These are phyloP conservation scores for Linnemannia hyalina DNA, from an alignment of 192 early-diverging fungal species.

Conservation along the genomic window DNA sequence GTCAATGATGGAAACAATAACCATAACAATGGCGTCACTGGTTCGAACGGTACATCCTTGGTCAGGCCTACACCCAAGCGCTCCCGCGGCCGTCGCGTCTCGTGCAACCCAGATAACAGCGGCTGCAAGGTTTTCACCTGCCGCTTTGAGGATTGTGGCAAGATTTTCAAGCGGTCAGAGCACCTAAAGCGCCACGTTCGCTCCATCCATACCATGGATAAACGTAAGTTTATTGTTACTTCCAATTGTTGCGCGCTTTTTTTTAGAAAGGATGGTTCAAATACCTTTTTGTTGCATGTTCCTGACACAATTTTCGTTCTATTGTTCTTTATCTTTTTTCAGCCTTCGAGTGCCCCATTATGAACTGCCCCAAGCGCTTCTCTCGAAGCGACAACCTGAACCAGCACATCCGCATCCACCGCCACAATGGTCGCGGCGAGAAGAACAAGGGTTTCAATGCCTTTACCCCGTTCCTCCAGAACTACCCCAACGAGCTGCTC, in stretches of 20 bases:
- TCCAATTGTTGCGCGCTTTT: background rate
- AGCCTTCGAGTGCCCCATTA: conserved; percentile 68
- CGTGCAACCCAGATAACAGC: conserved; percentile 61
- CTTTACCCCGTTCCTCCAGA: conserved; percentile 59
- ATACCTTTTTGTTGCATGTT: background rate
- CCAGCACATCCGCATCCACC: conserved; percentile 71
- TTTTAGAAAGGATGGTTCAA: background rate
- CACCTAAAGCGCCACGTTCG: conserved; percentile 72
- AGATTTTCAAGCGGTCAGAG: conserved; percentile 72
- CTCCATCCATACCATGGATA: conserved; percentile 72
- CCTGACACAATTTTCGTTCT: conserved; percentile 8
- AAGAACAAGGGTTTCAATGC: conserved; percentile 56
- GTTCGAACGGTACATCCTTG: conserved; percentile 23
- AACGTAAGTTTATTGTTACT: conserved; percentile 61
- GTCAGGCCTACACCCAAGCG: conserved; percentile 59
- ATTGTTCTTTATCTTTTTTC: conserved; percentile 13
- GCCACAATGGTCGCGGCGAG: conserved; percentile 65
- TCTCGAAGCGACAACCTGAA: conserved; percentile 70
- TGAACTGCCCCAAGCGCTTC: conserved; percentile 67
- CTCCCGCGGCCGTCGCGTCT: conserved; percentile 68
- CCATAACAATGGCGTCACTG: background rate
- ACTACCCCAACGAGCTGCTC: conserved; percentile 44
- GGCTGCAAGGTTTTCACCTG: conserved; percentile 69
- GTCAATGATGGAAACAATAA: background rate
- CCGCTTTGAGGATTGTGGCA: conserved; percentile 66